Evolutionary conservation across 1,139 yeast genomes (phyloP).

Genomic region (Kurtzmaniella quercitrusa): DNA sequence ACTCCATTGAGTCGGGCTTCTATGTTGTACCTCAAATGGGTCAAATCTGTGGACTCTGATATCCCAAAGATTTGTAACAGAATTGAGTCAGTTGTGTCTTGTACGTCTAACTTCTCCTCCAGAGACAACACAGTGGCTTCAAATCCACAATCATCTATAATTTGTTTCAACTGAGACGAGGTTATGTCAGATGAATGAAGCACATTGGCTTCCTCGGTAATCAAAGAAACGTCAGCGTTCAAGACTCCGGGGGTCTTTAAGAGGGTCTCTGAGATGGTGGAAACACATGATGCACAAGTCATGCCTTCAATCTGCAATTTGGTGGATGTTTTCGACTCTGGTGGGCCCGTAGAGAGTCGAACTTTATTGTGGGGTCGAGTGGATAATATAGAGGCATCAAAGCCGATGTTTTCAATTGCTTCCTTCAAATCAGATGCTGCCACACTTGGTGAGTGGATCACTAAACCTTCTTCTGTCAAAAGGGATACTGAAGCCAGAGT

Average conservation of each 20-base stretch:
- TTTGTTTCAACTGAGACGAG: slow-evolving; percentile 15
- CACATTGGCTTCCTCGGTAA: slow-evolving; percentile 34
- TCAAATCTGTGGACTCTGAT: slow-evolving; percentile 21
- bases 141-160: slow-evolving; percentile 75
- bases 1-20: slow-evolving; percentile 35
- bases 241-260: slow-evolving; percentile 19
- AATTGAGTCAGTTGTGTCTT: slow-evolving; percentile 21
- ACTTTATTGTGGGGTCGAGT: neutral
- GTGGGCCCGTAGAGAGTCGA: neutral
- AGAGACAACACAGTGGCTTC: slow-evolving; percentile 41
- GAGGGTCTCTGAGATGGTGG: slow-evolving; percentile 24
- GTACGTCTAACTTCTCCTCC: slow-evolving; percentile 10
- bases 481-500: slow-evolving; percentile 56
- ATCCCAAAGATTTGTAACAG: slow-evolving; percentile 34
- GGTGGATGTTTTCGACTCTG: neutral
- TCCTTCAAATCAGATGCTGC: slow-evolving; percentile 29
- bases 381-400: slow-evolving; percentile 23
- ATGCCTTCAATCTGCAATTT: slow-evolving; percentile 19
- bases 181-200: slow-evolving; percentile 8
- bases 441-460: slow-evolving; percentile 38
- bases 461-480: slow-evolving; percentile 67
- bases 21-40: slow-evolving; percentile 31
- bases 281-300: slow-evolving; percentile 39
- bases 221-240: slow-evolving; percentile 27
- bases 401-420: slow-evolving; percentile 34